Conservation (phyloP, 345 rosid species). For the Populus pruinosa region DNA sequence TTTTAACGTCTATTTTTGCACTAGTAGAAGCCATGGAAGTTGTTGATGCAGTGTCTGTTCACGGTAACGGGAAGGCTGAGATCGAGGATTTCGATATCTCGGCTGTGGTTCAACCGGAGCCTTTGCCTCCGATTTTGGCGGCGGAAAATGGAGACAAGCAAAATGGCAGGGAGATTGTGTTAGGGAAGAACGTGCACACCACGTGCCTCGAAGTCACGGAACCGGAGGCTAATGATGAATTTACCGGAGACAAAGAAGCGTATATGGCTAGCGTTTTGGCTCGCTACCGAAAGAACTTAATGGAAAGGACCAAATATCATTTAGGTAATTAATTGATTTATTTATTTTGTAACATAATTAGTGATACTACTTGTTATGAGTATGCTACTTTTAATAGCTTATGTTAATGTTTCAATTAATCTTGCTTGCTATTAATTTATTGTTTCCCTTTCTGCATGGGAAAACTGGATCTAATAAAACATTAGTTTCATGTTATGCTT, state of each 20-base stretch:
- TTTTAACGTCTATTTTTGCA: not conserved
- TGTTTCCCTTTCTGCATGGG: too few relatives aligned
- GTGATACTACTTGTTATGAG: too few relatives aligned
- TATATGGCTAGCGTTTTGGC: conserved; percentile 93
- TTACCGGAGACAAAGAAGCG: conserved; percentile 90
- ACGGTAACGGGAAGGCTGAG: not conserved
- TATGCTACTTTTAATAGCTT: not conserved
- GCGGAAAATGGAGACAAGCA: conserved; percentile 12
- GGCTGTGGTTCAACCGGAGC: conserved; percentile 36
- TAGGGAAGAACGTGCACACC: conserved; percentile 81
- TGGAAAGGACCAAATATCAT: conserved; percentile 77
- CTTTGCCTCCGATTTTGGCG: conserved; percentile 40
- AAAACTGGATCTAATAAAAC: too few relatives aligned
- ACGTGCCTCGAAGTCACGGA: conserved; percentile 80
- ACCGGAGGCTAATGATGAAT: conserved; percentile 82
- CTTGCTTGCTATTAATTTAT: not conserved
- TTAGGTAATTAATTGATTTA: conserved; percentile 39
- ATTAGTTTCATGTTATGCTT: too few relatives aligned
- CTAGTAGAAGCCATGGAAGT: not conserved
- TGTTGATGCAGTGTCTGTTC: not conserved
- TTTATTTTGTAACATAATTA: not conserved
- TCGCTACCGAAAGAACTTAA: conserved; percentile 68
- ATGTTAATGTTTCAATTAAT: not conserved
- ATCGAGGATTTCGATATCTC: conserved; percentile 32
- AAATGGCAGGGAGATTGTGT: conserved; percentile 58